phyloP scores from a whole-genome alignment of 1,284 basidiomycete species.

The Malassezia globosa region DNA sequence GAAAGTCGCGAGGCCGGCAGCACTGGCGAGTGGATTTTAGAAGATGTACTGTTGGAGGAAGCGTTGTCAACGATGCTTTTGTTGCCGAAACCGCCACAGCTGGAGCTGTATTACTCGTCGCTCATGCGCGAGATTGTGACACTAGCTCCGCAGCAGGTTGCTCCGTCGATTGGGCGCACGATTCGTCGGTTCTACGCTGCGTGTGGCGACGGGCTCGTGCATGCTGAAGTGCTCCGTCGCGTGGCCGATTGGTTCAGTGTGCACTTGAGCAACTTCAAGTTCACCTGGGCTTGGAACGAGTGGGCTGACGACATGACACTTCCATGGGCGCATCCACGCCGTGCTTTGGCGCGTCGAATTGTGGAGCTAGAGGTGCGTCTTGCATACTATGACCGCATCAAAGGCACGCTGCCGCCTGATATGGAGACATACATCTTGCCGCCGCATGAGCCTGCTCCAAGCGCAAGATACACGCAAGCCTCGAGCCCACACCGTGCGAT shows the following conservation, averaged over 20 bases:
- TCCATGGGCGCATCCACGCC: constrained; percentile 63
- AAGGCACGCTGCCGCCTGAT: constrained; percentile 72
- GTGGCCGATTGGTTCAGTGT: constrained; percentile 90
- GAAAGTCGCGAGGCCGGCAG: constrained; percentile 26
- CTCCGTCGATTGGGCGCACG: constrained; percentile 88
- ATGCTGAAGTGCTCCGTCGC: constrained; percentile 67
- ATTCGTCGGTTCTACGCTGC: constrained; percentile 68
- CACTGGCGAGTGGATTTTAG: constrained; percentile 28
- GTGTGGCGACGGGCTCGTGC: constrained; percentile 51
- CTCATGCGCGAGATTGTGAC: constrained; percentile 90
- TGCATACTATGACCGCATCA: constrained; percentile 84
- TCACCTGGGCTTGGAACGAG: constrained; percentile 99
- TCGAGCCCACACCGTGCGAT: constrained; percentile 66
- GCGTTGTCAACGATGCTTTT: constrained; percentile 65
- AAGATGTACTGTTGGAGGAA: constrained; percentile 50
- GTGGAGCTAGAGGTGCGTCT: constrained; percentile 81
- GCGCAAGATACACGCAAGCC: constrained; percentile 65
- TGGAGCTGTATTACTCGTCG: constrained; percentile 68
- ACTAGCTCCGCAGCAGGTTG: constrained; percentile 75
- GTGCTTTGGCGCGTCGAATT: constrained; percentile 74
- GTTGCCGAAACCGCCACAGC: constrained; percentile 65
- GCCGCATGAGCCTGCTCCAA: constrained; percentile 65
- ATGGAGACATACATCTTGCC: constrained; percentile 60
- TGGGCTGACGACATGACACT: constrained; percentile 80
- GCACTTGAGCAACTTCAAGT: constrained; percentile 95